Evolutionary conservation across 768 basidiomycete species (phyloP), one percentile per base, ranked within the genome.

Genomic region (Boletus sensibilis): DNA sequence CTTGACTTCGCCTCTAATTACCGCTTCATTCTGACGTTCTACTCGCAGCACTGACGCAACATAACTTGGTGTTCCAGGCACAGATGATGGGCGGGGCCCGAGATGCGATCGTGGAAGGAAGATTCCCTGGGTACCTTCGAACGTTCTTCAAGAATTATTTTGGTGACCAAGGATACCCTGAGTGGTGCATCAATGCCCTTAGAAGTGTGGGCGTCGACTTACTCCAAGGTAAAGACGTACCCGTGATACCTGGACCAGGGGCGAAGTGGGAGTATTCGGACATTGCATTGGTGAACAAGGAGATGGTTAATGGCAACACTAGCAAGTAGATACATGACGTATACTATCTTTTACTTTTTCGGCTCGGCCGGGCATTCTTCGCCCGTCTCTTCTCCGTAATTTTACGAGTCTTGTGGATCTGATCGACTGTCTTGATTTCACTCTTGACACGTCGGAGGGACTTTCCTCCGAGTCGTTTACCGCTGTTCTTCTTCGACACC

Each of bases 141-240:
- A 73, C 72, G 8, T 96, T 94, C 74, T 95, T 96, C 71, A 78
- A 76, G 34, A 74, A 76, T 42, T 95, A 94, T 69, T 96, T 91
- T 64, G 86, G 82, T 8, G 78, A 83, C 53, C 73, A 76, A n/a
- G 88, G 87, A 11, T 92, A 94, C 68, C 92, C 92, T 0, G 83
- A 85, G 66, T 96, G 93, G 93, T 90, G 90, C 63, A 83, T 95
- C 1, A 88, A 92, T 64, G 94, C 93, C 12, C 73, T 96, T 49
- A 77, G 79, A 25, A 87, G 84, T 52, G 93, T 96, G 13, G 89
- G 89, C 1, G 90, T 96, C 0, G 92, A 96, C 67, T 71, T 95
- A 42, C 73, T 93, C 33, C 82, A 87, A 56, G 82, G 79, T 23
- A 64, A 73, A 29, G 68, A 79, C 25, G 70, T 76, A 6, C 80